phyloP scores from a whole-genome alignment of 2,329 filamentous ascomycete genomes.

The Diaporthe nobilis region DNA sequence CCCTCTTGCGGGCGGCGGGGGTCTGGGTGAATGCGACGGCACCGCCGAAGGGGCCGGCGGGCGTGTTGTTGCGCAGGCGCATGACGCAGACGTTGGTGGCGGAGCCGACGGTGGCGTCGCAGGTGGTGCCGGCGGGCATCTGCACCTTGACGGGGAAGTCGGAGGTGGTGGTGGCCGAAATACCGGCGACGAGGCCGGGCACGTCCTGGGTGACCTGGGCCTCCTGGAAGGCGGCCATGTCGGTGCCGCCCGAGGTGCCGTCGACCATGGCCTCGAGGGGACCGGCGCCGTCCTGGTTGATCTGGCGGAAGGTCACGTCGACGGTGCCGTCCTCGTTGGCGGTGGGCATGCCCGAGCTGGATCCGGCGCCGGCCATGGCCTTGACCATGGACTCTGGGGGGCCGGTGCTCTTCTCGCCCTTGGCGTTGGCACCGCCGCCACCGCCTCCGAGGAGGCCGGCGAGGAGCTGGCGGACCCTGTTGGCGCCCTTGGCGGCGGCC shows the following conservation, averaged over 20 bases:
- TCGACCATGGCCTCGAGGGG: slow-evolving; percentile 67
- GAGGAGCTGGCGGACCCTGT: slow-evolving; percentile 46
- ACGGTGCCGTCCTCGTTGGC: slow-evolving; percentile 66
- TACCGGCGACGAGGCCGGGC: slow-evolving; percentile 64
- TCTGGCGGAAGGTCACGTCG: slow-evolving; percentile 70
- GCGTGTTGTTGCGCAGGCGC: slow-evolving; percentile 66
- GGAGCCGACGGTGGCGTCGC: slow-evolving; percentile 64
- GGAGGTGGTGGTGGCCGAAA: slow-evolving; percentile 64
- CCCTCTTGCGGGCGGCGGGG: slow-evolving; percentile 64
- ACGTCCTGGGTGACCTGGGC: slow-evolving; percentile 68
- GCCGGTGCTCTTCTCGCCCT: slow-evolving; percentile 58
- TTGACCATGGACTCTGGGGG: slow-evolving; percentile 61
- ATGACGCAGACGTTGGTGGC: slow-evolving; percentile 68
- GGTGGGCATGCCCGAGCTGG: slow-evolving; percentile 65
- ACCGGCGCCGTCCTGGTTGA: slow-evolving; percentile 72
- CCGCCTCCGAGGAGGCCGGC: slow-evolving; percentile 46
- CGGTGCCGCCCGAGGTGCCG: slow-evolving; percentile 66
- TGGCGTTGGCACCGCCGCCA: slow-evolving; percentile 48
- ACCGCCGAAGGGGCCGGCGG: slow-evolving; percentile 69
- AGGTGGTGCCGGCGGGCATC: slow-evolving; percentile 70
- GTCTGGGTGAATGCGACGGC: slow-evolving; percentile 69
- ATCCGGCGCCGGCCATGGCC: slow-evolving; percentile 63
- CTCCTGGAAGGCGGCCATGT: slow-evolving; percentile 64
- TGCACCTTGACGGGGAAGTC: slow-evolving; percentile 70
- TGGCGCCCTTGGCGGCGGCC: slow-evolving; percentile 28